Base-by-base conservation (phyloP, 2,329 filamentous ascomycete genomes). In the Fragosphaeria purpurea region DNA sequence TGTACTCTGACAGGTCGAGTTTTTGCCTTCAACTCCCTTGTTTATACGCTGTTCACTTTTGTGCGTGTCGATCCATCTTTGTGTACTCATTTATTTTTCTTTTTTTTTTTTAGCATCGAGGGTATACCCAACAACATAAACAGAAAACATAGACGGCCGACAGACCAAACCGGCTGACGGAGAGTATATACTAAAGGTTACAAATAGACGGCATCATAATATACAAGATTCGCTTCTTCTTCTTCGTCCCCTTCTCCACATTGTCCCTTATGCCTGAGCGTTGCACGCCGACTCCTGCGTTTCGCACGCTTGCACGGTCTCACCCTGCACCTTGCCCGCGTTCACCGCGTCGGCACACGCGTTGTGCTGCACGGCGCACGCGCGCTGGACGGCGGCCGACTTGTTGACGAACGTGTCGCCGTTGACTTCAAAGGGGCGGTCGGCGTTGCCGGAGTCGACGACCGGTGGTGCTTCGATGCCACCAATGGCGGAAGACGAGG, bases 321-420 rank as follows among this genome's bases (percentile, higher is more conserved):
- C 61, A 41, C 69, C 69, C 4, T 60, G 56, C 11, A 68, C 57
- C 47, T 63, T 52, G 22, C 78, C 76, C 10, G 65, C 58, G 62
- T 83, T 83, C 51, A 75, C 75, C 33, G 73, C 73, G 55, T 80
- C 66, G 10, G 75, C 68, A 59, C 82, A 85, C 4, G 62, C 65
- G 58, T 82, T 83, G 67, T 80, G 76, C 67, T 84, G 79, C 52
- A 82, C 74, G 54, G 80, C 73, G 61, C 82, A 85, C 38, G 78
- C 74, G 44, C 82, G 71, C 64, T 82, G 74, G 41, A 75, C 65
- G 22, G 82, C 82, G 8, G 73, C 75, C 4, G 62, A 65, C 56
- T 75, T 62, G 61, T 75, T 75, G 40, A 74, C 73, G 61, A 85
- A 84, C 39, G 70, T 80, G 67, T 70, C 67, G 46, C 75, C 76